Evolutionary conservation across 1,139 yeast genomes (phyloP).

Genomic region (Zygosaccharomyces pseudobailii): DNA sequence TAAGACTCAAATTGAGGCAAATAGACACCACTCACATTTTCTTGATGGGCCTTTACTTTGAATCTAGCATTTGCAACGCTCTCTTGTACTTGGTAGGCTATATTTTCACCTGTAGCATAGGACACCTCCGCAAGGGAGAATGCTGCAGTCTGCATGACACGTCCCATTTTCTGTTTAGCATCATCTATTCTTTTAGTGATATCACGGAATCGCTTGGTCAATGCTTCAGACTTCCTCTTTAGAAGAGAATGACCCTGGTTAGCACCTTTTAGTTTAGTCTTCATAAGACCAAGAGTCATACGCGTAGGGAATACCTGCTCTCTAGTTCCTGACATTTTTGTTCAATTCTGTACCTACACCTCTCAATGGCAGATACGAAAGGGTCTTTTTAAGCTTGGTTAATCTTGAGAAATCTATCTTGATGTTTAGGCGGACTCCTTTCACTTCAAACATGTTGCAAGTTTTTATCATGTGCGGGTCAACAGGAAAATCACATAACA

Average conservation of each 20-base stretch:
- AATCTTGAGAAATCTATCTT: neutral
- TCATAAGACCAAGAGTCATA: conserved; percentile 95
- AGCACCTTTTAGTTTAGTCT: conserved; percentile 93
- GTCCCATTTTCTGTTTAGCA: conserved; percentile 93
- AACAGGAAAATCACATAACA: neutral
- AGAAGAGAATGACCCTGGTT: conserved; percentile 91
- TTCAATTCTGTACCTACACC: neutral
- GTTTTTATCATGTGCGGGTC: conserved; percentile 2
- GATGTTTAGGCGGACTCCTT: neutral
- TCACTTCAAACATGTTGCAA: conserved; percentile 1
- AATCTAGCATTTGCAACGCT: conserved; percentile 87
- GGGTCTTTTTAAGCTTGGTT: neutral
- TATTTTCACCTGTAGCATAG: conserved; percentile 94
- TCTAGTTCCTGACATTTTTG: conserved; percentile 42
- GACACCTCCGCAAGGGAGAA: conserved; percentile 95
- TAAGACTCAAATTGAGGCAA: conserved; percentile 88
- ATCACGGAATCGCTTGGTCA: conserved; percentile 93
- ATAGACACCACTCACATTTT: conserved; percentile 92
- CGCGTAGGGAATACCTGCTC: conserved; percentile 94
- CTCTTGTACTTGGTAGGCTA: conserved; percentile 93
- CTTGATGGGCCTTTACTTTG: conserved; percentile 87
- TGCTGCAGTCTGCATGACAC: conserved; percentile 98
- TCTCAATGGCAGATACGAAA: neutral
- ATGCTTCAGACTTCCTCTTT: conserved; percentile 94
- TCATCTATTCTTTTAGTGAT: conserved; percentile 92